Base-by-base conservation (phyloP, 352 stramenopile species). In the Elongisporangium undulatum region DNA sequence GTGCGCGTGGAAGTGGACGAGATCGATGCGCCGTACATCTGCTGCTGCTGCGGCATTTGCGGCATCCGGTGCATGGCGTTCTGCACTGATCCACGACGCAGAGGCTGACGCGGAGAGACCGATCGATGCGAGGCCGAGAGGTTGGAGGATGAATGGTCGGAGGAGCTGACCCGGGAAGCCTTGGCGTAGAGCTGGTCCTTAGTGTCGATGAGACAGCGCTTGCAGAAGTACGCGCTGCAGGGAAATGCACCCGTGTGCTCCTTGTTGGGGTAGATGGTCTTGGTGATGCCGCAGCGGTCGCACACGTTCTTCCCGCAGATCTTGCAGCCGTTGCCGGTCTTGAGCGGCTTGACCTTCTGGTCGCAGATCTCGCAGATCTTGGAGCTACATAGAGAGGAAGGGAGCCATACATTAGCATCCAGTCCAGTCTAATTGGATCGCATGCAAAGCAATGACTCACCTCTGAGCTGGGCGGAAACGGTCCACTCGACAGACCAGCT, bases 301-400 rank as follows among this genome's bases (percentile, higher is more conserved):
- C 76, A 89, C 49, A 89, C 75, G 55, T 82, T 85, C 72, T 87
- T 87, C 59, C 79, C 70, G 24, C 79, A 89, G 55, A 78, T 80
- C 63, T 87, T 87, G 68, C 79, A 89, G 59, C 75, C 77, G 57
- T 87, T 71, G 22, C 71, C 71, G 12, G 59, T 64, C 50, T 85
- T 85, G 19, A 76, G 52, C 52, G 69, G 56, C 56, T 76, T 83
- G 29, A 89, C 67, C 62, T 82, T 85, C 41, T 72, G 73, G 59
- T 87, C 71, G 51, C 77, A 89, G 58, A 85, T 82, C 55, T 87
- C 77, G 39, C 79, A 87, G 21, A 66, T 69, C 55, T 85, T 85
- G 56, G 65, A 74, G 21, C 62, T 75, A 50, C 23, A 63, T 3
- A 61, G 8, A 61, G 3, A 61, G 17, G 55, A 17, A 8, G n/a